Percentiles rank a stretch among this genome's conserved stretches.
Conservation (phyloP, 805 yeast species). For the Metschnikowia aberdeeniae region DNA sequence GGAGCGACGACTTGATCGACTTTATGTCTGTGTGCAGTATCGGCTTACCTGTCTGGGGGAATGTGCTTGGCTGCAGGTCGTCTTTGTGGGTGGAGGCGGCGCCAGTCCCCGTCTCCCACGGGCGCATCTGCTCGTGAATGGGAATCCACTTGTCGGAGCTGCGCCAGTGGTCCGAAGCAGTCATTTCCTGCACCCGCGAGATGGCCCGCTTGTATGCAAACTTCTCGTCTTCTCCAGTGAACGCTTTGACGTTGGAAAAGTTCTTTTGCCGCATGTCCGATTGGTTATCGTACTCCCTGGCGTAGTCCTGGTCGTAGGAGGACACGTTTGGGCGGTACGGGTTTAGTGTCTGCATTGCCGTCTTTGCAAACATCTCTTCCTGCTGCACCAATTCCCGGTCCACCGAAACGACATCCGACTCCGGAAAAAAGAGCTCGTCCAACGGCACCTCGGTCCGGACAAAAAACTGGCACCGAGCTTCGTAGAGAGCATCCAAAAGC, state of each 20-base stretch:
- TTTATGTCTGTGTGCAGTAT: slow-evolving; percentile 8
- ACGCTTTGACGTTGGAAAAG: slow-evolving; percentile 48
- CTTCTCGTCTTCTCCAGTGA: slow-evolving; percentile 74
- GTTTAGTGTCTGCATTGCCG: slow-evolving; percentile 52
- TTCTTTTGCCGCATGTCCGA: slow-evolving; percentile 14
- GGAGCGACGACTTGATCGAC: slow-evolving; percentile 9
- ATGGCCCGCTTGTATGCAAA: slow-evolving; percentile 72
- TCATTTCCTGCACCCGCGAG: slow-evolving; percentile 59
- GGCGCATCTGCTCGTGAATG: slow-evolving; percentile 46
- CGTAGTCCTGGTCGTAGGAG: slow-evolving; percentile 50
- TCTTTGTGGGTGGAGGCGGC: slow-evolving; percentile 54
- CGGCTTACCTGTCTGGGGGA: too few relatives aligned
- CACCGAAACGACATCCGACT: slow-evolving; percentile 20
- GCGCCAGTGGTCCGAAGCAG: slow-evolving; percentile 51
- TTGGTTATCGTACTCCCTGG: slow-evolving; percentile 17
- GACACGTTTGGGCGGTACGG: slow-evolving; percentile 71
- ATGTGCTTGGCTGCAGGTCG: slow-evolving; percentile 55
- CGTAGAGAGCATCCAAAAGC: slow-evolving; percentile 64
- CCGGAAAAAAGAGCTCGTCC: slow-evolving; percentile 63
- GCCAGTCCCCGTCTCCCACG: slow-evolving; percentile 46
- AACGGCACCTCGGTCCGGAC: slow-evolving; percentile 48
- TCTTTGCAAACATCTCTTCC: slow-evolving; percentile 66
- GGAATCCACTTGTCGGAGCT: slow-evolving; percentile 50
- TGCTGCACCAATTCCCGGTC: slow-evolving; percentile 49
- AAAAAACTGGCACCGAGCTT: slow-evolving; percentile 57